Percentiles rank a stretch among this genome's conserved stretches.
phyloP scores from a whole-genome alignment of 176 grass and related monocot species.

The Leersia perrieri region DNA sequence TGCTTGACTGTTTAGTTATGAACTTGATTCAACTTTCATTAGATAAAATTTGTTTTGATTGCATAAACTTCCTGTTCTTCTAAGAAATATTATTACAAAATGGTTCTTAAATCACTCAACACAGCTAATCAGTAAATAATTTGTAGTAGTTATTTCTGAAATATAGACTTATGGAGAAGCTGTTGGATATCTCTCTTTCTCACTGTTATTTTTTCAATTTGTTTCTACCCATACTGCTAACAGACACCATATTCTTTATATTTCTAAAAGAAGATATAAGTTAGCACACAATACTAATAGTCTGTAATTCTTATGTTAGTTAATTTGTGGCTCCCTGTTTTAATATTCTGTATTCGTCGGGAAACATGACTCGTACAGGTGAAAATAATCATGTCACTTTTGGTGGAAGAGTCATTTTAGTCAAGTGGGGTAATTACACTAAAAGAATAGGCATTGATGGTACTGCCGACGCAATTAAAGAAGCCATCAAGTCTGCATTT shows the following conservation, averaged over 20 bases:
- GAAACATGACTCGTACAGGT: slow-evolving; percentile 37
- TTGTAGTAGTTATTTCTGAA: not conserved
- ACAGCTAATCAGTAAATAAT: not conserved
- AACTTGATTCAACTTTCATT: slow-evolving; percentile 12
- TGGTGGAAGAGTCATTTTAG: slow-evolving; percentile 84
- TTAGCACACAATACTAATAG: not conserved
- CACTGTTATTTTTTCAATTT: not conserved
- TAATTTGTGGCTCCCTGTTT: not conserved
- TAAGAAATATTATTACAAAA: slow-evolving; percentile 8
- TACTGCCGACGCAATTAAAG: slow-evolving; percentile 80
- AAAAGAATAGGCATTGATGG: slow-evolving; percentile 98
- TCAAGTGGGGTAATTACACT: slow-evolving; percentile 93
- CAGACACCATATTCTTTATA: not conserved
- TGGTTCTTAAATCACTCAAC: not conserved
- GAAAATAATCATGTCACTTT: slow-evolving; percentile 66
- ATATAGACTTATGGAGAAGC: not conserved
- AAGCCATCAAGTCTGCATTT: slow-evolving; percentile 92
- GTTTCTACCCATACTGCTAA: not conserved
- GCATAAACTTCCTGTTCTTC: not conserved
- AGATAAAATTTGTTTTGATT: slow-evolving; percentile 18
- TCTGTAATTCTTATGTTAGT: slow-evolving; percentile 8
- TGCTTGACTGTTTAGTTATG: not conserved
- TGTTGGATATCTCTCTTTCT: not conserved
- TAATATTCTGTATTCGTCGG: slow-evolving; percentile 18
- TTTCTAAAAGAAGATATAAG: not conserved